These are phyloP conservation scores for Saururus chinensis DNA, from an alignment of 164 flowering plant species.

Conservation along the genomic window DNA sequence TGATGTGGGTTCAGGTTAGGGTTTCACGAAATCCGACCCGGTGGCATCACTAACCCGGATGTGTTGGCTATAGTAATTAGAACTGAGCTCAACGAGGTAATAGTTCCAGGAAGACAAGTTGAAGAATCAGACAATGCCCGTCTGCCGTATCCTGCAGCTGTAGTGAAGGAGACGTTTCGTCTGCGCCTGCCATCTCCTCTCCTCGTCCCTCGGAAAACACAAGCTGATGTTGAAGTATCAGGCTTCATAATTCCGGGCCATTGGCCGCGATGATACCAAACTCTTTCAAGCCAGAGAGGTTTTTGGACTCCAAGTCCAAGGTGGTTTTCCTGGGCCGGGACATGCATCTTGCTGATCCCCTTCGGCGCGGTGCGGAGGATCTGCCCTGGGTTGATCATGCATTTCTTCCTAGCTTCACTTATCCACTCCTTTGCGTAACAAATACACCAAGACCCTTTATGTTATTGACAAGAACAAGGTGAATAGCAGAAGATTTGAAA, in stretches of 20 bases:
- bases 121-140: conserved; percentile 34
- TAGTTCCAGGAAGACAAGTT: conserved; percentile 24
- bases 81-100: conserved; percentile 25
- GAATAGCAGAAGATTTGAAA: too few species aligned
- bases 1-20: too few species aligned
- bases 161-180: too few species aligned
- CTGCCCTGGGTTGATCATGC: conserved; percentile 37
- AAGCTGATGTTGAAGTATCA: too few species aligned
- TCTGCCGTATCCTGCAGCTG: conserved; percentile 36
- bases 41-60: too few species aligned
- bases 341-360: conserved; percentile 33
- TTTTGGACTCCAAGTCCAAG: conserved; percentile 25
- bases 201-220: too few species aligned
- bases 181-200: too few species aligned
- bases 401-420: too few species aligned
- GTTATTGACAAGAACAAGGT: too few species aligned
- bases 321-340: conserved; percentile 36
- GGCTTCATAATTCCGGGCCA: conserved; percentile 57
- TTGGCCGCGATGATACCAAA: conserved; percentile 48
- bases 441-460: too few species aligned
- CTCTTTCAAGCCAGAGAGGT: conserved; percentile 48
- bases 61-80: conserved; percentile 24
- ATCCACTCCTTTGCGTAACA: conserved; percentile 42
- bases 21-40: too few species aligned
- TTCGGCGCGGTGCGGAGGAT: conserved; percentile 54